Evolutionary conservation across 345 rosid genomes (phyloP).

Genomic region (Citrus reticulata): DNA sequence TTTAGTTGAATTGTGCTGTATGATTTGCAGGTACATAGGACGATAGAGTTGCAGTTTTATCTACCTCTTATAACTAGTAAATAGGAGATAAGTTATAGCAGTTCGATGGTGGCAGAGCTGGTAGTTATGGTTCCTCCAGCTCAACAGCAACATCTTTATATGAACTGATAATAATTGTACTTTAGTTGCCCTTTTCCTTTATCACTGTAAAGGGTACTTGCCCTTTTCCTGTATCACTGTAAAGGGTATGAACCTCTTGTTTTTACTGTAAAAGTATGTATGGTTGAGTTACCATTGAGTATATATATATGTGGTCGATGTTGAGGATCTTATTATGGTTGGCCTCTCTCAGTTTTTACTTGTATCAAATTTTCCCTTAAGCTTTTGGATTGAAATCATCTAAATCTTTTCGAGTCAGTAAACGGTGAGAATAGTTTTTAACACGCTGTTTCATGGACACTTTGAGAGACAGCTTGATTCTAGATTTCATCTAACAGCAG

Average conservation of each 20-base stretch:
- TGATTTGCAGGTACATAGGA: constrained; percentile 33
- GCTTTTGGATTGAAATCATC: neutral
- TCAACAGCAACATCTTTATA: constrained; percentile 1
- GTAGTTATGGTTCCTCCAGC: constrained; percentile 25
- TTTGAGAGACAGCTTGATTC: neutral
- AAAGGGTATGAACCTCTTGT: neutral
- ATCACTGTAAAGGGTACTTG: neutral
- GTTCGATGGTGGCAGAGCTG: constrained; percentile 16
- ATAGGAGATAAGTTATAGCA: constrained; percentile 17
- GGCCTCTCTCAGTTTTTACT: neutral
- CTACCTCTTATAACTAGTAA: constrained; percentile 13
- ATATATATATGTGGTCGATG: neutral
- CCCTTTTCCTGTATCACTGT: neutral
- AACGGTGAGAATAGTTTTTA: neutral
- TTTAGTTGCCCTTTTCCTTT: neutral
- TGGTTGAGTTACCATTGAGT: neutral
- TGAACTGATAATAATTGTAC: neutral
- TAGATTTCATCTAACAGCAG: neutral
- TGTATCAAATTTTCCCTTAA: neutral
- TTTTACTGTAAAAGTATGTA: constrained; percentile 10
- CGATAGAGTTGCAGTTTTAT: constrained; percentile 19
- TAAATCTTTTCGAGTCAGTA: neutral
- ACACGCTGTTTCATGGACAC: neutral
- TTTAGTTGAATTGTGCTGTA: neutral
- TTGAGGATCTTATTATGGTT: neutral